Evolutionary conservation across 805 yeast genomes (phyloP).

Genomic region (Candida bentonensis): DNA sequence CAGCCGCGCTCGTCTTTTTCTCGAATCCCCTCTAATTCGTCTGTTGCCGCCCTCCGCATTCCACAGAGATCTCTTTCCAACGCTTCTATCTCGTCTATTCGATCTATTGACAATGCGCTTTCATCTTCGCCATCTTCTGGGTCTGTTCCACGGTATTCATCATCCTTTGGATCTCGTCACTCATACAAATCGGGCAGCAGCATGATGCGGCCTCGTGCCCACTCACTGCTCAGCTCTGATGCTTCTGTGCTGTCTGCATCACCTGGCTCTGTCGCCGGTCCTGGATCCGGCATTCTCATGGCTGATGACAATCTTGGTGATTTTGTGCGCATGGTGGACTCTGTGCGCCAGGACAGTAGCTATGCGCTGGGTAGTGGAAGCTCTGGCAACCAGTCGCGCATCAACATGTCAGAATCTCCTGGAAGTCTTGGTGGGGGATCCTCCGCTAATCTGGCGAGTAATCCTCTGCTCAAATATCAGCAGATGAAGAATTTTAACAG

Average conservation of each 20-base stretch:
- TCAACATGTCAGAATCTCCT: constrained; percentile 2
- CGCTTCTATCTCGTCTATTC: constrained; percentile 21
- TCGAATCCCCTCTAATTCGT: constrained; percentile 32
- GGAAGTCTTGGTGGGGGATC: constrained; percentile 1
- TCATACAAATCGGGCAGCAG: constrained; percentile 35
- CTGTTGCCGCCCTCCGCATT: constrained; percentile 25
- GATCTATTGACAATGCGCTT: constrained; percentile 15
- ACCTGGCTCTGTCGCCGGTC: constrained; percentile 15
- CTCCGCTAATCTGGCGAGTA: constrained; percentile 4
- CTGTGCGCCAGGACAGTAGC: constrained; percentile 38
- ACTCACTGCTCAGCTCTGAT: neutral
- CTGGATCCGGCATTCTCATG: constrained; percentile 30
- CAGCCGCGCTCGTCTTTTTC: constrained; percentile 17
- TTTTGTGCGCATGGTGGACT: constrained; percentile 58
- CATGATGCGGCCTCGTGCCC: constrained; percentile 18
- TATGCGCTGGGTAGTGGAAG: constrained; percentile 3
- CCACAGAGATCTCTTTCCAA: constrained; percentile 19
- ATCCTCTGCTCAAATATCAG: constrained; percentile 22
- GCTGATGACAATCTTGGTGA: constrained; percentile 41
- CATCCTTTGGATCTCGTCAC: constrained; percentile 23
- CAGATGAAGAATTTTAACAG: constrained; percentile 19
- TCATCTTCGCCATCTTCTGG: constrained; percentile 11
- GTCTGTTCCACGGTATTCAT: constrained; percentile 15
- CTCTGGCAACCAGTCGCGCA: neutral
- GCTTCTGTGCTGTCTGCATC: neutral